Base-by-base conservation (phyloP, 371 early-diverging fungal species). In the Saksenaea vasiformis region DNA sequence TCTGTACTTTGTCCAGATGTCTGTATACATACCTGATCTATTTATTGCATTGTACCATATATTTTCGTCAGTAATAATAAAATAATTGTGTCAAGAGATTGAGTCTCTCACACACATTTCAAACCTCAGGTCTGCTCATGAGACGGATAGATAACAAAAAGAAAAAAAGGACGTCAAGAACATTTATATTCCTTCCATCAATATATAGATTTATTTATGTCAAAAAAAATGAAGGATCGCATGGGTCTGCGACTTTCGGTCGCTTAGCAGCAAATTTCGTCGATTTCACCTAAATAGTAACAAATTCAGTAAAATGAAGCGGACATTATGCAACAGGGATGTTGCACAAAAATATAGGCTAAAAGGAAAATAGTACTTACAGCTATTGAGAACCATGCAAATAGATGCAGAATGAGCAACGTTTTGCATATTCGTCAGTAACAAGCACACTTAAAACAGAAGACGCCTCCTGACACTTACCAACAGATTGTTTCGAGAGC, bases 241-340 rank as follows among this genome's bases (percentile, higher is more conserved):
- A 41, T 17, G 17, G 43, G 0, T 41, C 43, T 41, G n/a, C 43
- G 1, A 14, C 5, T 14, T 1, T n/a, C 17, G 43, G 43, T 1
- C n/a, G n/a, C 59, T 61, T 64, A 68, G 61, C 68, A 68, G 60
- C 68, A 68, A 19, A 68, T 64, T 47, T 68, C 68, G 58, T 68
- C 68, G 35, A 68, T 43, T 55, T 68, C 68, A 51, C 60, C 68
- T 39, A 62, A 34, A n/a, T 26, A 44, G 31, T 31, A 31, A 19
- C 28, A 19, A 19, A 17, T 60, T 54, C 19, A 17, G 17, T 31
- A 34, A 51, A 17, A 17, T 41, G 17, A 41, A 14, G 17, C 31
- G 31, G 31, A 31, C 31, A 31, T 31, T 31, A 31, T 31, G 31
- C 31, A 31, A 31, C 31, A 2, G n/a, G n/a, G 31, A 31, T 31